These are phyloP conservation scores for Sarocladium strictum DNA, from an alignment of 2,329 filamentous ascomycete genomes.

Conservation along the genomic window DNA sequence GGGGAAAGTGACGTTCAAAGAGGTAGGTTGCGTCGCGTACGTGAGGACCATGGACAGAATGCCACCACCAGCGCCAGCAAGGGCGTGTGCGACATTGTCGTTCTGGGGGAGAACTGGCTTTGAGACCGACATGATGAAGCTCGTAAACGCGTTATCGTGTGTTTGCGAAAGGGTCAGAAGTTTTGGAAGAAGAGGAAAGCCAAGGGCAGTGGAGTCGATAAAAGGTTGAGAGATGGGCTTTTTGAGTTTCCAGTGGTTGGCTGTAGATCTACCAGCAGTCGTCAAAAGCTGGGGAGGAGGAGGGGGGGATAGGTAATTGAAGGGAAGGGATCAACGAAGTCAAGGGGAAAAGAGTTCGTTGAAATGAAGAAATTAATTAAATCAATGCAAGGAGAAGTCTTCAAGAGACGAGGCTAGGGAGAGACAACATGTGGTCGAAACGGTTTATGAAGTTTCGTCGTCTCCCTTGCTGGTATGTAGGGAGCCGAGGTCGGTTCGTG, in stretches of 20 bases:
- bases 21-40: conserved; percentile 48
- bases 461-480: not conserved
- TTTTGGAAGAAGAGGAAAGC: not conserved
- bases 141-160: conserved; percentile 1
- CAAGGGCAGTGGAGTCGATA: not conserved
- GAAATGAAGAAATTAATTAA: not conserved
- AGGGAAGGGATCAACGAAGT: no score
- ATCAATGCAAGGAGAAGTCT: not conserved
- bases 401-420: not conserved
- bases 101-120: conserved; percentile 73
- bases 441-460: not conserved
- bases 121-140: conserved; percentile 21
- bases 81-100: conserved; percentile 93
- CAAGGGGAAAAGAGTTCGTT: not conserved
- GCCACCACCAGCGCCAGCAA: conserved; percentile 88
- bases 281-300: not conserved
- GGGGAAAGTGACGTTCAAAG: conserved; percentile 10
- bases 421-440: conserved; percentile 1
- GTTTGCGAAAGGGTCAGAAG: not conserved
- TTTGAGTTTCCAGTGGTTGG: not conserved
- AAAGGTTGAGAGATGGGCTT: not conserved
- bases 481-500: conserved; percentile 4
- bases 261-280: not conserved
- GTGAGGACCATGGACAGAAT: conserved; percentile 94
- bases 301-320: no score